Percentiles rank a stretch among this genome's conserved stretches.
Conservation (phyloP, 1,139 yeast genomes). For the Candida sp. region DNA sequence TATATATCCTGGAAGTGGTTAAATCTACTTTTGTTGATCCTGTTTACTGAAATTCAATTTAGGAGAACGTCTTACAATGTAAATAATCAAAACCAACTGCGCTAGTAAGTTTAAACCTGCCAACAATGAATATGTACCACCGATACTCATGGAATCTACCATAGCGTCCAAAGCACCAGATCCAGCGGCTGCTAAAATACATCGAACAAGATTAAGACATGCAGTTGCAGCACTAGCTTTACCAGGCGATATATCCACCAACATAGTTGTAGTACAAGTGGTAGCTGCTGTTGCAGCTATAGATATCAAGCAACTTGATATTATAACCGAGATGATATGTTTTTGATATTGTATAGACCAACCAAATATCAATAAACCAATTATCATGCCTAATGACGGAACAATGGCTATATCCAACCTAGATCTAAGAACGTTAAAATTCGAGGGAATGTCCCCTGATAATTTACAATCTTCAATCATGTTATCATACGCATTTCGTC, state of each 20-base stretch:
- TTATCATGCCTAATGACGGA: constrained; percentile 19
- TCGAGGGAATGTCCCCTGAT: constrained; percentile 15
- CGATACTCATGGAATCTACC: constrained; percentile 24
- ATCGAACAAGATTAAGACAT: constrained; percentile 33
- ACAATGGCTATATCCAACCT: constrained; percentile 24
- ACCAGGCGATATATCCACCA: constrained; percentile 35
- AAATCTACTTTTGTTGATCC: too few relatives aligned
- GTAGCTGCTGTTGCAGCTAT: constrained; percentile 24
- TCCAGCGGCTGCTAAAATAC: constrained; percentile 32
- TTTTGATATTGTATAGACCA: constrained; percentile 33
- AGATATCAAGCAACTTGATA: constrained; percentile 28
- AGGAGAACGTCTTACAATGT: not conserved
- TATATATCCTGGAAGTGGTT: too few relatives aligned
- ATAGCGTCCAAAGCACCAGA: constrained; percentile 32
- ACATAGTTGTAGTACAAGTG: constrained; percentile 28
- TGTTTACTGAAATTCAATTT: too few relatives aligned
- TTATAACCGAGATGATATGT: constrained; percentile 25
- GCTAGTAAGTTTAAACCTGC: constrained; percentile 16
- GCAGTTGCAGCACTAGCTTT: constrained; percentile 35
- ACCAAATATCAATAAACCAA: constrained; percentile 35
- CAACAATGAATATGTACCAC: constrained; percentile 35
- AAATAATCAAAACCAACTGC: not conserved
- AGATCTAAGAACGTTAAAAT: constrained; percentile 23
- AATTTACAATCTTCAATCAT: constrained; percentile 12
- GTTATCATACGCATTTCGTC: constrained; percentile 15